Base-by-base conservation (phyloP, 441 rosid genomes). In the Populus tomentosa region DNA sequence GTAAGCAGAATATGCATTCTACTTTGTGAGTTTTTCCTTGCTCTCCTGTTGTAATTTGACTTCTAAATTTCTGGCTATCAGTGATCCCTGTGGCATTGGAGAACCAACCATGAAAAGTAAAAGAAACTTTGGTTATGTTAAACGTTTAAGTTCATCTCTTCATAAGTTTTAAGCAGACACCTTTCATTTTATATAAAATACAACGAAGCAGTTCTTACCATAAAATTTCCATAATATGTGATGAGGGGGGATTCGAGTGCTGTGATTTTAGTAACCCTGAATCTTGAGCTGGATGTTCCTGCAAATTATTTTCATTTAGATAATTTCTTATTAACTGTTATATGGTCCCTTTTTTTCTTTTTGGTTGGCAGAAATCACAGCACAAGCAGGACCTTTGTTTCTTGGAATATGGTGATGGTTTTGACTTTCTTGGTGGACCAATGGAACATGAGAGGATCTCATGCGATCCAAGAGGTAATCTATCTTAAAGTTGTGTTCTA, bases 331-430 rank as follows among this genome's bases (percentile, higher is more conserved):
- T 62, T 40, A 67, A 33, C 65, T 65, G 71, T 46, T 42, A 26
- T 68, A 20, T 20, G 14, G 21, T 64, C 8, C 24, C 32, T 56
- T 26, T 28, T 24, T 81, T 86, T 88, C 83, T 87, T 90, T 89
- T 96, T 42, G 88, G 82, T 82, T 89, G 94, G 94, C 93, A 92
- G 92, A 92, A 88, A 90, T 85, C 86, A 80, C 89, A 89, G 80
- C 73, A 86, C 83, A 84, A 87, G 94, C 92, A 76, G 71, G 91
- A 87, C 75, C 59, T 79, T 81, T 88, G 88, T 75, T 81, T 78
- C 84, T 85, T 87, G 89, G 91, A 86, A 38, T 32, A 38, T 80
- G 86, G 86, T 70, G 90, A 91, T 85, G 87, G 84, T 86, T 94
- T 87, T 82, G 78, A 87, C 87, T 87, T 84, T 89, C 90, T 86